phyloP scores from a whole-genome alignment of 2,329 filamentous ascomycete species.

The Cadophora sp. region DNA sequence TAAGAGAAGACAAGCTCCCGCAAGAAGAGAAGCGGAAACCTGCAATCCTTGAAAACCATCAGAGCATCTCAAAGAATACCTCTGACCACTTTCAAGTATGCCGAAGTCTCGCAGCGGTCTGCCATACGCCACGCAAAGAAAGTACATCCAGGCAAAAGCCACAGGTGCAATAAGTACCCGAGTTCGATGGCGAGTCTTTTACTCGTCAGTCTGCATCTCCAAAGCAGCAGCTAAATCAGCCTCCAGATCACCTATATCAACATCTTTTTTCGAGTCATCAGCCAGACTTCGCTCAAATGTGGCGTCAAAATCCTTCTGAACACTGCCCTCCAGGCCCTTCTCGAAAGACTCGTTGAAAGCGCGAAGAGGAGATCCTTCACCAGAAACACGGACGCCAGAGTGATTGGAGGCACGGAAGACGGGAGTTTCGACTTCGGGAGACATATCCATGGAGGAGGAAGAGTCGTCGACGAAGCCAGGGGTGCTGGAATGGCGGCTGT shows the following conservation, averaged over 20 bases:
- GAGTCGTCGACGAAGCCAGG: background rate
- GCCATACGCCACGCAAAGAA: too few relatives aligned
- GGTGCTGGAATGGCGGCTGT: background rate
- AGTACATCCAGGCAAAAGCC: too few relatives aligned
- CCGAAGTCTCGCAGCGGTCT: too few relatives aligned
- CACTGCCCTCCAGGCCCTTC: background rate
- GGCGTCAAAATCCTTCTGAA: background rate
- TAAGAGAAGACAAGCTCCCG: too few relatives aligned
- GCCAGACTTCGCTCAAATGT: slow-evolving; percentile 1
- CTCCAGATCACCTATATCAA: background rate
- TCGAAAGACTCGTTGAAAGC: background rate
- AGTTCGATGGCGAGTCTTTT: background rate
- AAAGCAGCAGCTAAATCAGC: slow-evolving; percentile 4
- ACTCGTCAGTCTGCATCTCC: background rate
- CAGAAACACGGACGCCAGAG: too few relatives aligned
- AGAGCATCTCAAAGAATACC: too few relatives aligned
- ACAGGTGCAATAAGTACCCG: too few relatives aligned
- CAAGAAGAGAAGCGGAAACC: too few relatives aligned
- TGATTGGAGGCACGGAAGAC: background rate
- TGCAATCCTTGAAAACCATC: too few relatives aligned
- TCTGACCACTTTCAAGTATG: too few relatives aligned
- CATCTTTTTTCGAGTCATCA: background rate
- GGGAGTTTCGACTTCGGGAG: background rate
- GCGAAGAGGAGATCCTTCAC: background rate
- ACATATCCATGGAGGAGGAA: background rate